Conservation (phyloP, 305 asterid species). For the Fraxinus xanthoxyloides region DNA sequence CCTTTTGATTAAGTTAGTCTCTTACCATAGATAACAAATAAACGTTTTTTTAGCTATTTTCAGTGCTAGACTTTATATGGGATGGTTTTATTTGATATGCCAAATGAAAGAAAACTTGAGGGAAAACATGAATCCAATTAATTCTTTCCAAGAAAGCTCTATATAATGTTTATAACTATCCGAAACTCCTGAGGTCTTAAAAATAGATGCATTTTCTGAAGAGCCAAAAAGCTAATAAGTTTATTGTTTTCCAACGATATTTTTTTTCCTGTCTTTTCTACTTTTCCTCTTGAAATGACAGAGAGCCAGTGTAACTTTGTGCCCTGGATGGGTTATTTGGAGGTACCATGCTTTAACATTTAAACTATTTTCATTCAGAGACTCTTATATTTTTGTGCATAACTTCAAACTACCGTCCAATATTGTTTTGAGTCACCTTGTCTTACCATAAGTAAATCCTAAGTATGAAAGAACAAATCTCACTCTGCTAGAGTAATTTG, state of each 20-base stretch:
- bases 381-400: background rate
- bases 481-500: slow-evolving; percentile 5
- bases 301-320: background rate
- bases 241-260: background rate
- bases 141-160: slow-evolving; percentile 7
- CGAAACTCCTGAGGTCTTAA: slow-evolving; percentile 5
- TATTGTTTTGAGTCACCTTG: slow-evolving; percentile 14
- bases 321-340: background rate
- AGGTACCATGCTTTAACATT: background rate
- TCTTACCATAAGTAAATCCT: background rate
- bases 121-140: slow-evolving; percentile 7
- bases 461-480: slow-evolving; percentile 15
- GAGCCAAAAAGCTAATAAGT: slow-evolving; percentile 4
- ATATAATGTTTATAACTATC: slow-evolving; percentile 1
- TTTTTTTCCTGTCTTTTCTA: background rate
- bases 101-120: slow-evolving; percentile 13
- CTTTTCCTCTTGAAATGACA: slow-evolving; percentile 5
- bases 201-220: background rate
- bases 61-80: slow-evolving; percentile 9
- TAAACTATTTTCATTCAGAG: background rate
- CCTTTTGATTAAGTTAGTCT: slow-evolving; percentile 11
- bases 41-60: background rate
- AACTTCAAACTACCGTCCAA: slow-evolving; percentile 4
- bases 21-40: slow-evolving; percentile 7
- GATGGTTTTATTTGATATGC: background rate